Conservation (phyloP, 345 rosid species). For the Lepidium didymum region DNA sequence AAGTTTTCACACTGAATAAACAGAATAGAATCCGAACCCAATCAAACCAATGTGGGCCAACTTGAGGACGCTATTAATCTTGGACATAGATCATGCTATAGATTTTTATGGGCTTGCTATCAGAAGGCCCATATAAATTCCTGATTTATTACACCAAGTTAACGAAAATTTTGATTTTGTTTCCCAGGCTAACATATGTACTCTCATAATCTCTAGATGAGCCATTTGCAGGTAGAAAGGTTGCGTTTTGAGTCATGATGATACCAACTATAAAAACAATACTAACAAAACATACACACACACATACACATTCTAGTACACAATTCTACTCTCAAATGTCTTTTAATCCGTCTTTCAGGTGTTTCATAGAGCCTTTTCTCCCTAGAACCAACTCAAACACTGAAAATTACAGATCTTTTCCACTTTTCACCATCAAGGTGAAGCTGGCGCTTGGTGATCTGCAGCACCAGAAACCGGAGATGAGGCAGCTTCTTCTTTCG, state of each 20-base stretch:
- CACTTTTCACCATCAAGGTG: constrained; percentile 54
- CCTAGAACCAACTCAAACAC: constrained; percentile 19
- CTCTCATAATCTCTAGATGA: neutral
- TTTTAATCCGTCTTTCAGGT: constrained; percentile 6
- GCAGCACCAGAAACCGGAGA: constrained; percentile 51
- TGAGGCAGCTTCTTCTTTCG: constrained; percentile 79
- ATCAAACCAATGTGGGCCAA: neutral
- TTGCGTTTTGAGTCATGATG: neutral
- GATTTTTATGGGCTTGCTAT: neutral
- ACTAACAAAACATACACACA: constrained; percentile 18
- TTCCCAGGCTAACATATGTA: neutral
- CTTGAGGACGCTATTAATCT: neutral
- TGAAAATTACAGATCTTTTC: constrained; percentile 20
- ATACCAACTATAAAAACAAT: constrained; percentile 21
- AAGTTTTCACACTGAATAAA: neutral
- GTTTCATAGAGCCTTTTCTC: constrained; percentile 17
- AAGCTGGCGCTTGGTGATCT: constrained; percentile 51
- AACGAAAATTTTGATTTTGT: neutral
- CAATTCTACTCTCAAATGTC: constrained; percentile 23
- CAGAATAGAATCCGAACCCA: neutral
- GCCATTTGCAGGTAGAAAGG: neutral
- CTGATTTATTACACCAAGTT: neutral
- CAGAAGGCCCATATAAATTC: neutral
- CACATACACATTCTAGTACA: constrained; percentile 25
- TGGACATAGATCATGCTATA: neutral